Percentiles rank a stretch among this genome's conserved stretches.
Evolutionary conservation across 345 rosid species (phyloP).

Genomic region (Sonneratia caseolaris): DNA sequence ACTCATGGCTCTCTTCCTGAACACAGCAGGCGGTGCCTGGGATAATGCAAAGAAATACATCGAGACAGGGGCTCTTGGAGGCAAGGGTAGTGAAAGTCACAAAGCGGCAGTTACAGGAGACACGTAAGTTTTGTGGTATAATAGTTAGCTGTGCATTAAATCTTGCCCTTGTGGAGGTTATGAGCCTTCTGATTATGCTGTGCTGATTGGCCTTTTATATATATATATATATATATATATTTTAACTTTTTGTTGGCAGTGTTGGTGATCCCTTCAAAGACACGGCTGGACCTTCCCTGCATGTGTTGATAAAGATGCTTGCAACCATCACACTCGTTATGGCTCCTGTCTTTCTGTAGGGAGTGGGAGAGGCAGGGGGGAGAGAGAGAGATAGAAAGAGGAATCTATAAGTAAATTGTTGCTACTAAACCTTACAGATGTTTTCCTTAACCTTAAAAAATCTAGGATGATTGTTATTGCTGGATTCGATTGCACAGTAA

Average conservation of each 20-base stretch:
- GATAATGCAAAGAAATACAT: conserved; percentile 96
- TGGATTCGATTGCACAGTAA: no score
- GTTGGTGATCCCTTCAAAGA: conserved; percentile 99
- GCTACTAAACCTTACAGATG: no score
- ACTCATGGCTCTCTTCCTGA: conserved; percentile 97
- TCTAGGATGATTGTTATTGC: no score
- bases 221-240: background rate
- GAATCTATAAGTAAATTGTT: no score
- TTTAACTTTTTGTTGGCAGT: conserved; percentile 31
- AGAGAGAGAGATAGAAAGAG: conserved; percentile 14
- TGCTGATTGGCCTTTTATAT: background rate
- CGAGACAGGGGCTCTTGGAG: conserved; percentile 95
- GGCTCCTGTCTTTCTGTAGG: conserved; percentile 81
- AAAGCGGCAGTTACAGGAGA: conserved; percentile 98
- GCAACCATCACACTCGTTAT: conserved; percentile 93
- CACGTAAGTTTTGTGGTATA: conserved; percentile 54
- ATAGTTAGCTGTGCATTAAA: background rate
- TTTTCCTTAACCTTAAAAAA: no score
- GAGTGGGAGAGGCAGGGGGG: conserved; percentile 19
- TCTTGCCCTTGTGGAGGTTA: background rate
- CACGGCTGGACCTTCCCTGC: conserved; percentile 93
- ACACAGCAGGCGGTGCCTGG: conserved; percentile 99
- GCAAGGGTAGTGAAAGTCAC: conserved; percentile 95
- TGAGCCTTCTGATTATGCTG: background rate
- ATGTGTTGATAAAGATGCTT: conserved; percentile 79